Evolutionary conservation across 768 basidiomycete species (phyloP).

Genomic region (Suillus weaverae): DNA sequence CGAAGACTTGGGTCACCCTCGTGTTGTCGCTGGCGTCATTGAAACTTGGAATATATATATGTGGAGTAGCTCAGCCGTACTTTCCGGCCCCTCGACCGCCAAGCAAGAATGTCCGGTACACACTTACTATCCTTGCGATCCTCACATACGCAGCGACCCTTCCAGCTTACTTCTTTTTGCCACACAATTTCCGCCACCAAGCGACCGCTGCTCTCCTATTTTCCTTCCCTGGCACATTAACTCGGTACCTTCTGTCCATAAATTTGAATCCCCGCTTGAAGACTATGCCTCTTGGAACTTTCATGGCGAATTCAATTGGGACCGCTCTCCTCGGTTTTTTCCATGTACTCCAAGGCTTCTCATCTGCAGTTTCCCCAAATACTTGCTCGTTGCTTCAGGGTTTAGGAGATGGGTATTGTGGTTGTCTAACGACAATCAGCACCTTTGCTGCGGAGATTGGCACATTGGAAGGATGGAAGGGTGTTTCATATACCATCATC

Average conservation of each 20-base stretch:
- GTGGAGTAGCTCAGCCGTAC: conserved; percentile 40
- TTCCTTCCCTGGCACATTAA: conserved; percentile 84
- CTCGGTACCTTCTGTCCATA: conserved; percentile 77
- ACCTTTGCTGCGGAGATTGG: conserved; percentile 85
- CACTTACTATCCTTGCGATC: conserved; percentile 54
- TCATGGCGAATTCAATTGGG: conserved; percentile 71
- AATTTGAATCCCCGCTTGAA: conserved; percentile 64
- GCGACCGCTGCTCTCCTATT: conserved; percentile 88
- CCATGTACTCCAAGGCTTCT: conserved; percentile 63
- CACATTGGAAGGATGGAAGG: conserved; percentile 54
- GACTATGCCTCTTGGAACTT: conserved; percentile 76
- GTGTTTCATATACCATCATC: conserved; percentile 64
- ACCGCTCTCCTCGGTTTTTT: conserved; percentile 81
- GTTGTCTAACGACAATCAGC: conserved; percentile 91
- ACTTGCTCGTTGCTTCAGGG: conserved; percentile 80
- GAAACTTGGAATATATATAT: conserved; percentile 68
- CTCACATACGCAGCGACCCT: conserved; percentile 74
- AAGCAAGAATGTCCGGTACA: conserved; percentile 44
- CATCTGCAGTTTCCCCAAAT: conserved; percentile 41
- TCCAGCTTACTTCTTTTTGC: conserved; percentile 75
- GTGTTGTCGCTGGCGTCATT: conserved; percentile 76
- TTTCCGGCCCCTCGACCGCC: conserved; percentile 46
- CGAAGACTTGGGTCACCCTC: conserved; percentile 77
- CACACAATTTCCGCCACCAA: conserved; percentile 66
- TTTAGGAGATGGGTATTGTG: conserved; percentile 89